Evolutionary conservation across 2,329 filamentous ascomycete species (phyloP), one percentile per base, ranked within the genome.

Genomic region (Drechslera avenae): DNA sequence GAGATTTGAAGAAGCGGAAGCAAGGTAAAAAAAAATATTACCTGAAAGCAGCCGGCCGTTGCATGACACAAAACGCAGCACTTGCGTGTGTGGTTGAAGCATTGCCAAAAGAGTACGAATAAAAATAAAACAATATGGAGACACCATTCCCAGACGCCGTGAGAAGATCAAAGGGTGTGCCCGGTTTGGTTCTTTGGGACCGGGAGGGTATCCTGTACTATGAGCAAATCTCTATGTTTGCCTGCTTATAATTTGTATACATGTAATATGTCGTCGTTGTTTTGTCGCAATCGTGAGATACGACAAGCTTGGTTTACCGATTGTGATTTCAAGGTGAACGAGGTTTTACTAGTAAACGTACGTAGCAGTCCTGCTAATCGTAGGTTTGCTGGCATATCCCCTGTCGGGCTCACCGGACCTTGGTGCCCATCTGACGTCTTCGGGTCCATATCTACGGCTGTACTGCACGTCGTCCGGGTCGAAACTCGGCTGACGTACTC

Each of bases 401-500:
- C 54, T 46, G 9, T 65, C 65, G 37, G 54, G 40, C 5, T 70
- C 66, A n/a, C 62, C 51, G 23, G 51, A 44, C n/a, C 56, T 50
- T 0, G 63, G 58, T 19, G 62, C 62, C 57, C 61, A 73, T 8
- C 62, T 67, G 33, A 78, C 61, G 40, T 76, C 72, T 18, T 77
- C 74, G 9, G 69, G 66, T 1, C 68, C 68, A 19, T 63, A 59
- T 39, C 64, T 66, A 31, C 53, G 64, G 13, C 50, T 32, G 43
- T 69, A 76, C 18, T 65, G 63, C 4, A 74, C 61, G 1, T 71
- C 56, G 10, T 68, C 63, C 0, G 71, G 63, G 9, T 60, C 60
- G 49, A 69, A 74, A 39, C 68, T 74, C 7, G 60, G 47, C 39
- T 68, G 61, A 40, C 59, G 66, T 17, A 54, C 55, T 36, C 52